Conservation (phyloP, 768 basidiomycete genomes). For the Suillus placidus region DNA sequence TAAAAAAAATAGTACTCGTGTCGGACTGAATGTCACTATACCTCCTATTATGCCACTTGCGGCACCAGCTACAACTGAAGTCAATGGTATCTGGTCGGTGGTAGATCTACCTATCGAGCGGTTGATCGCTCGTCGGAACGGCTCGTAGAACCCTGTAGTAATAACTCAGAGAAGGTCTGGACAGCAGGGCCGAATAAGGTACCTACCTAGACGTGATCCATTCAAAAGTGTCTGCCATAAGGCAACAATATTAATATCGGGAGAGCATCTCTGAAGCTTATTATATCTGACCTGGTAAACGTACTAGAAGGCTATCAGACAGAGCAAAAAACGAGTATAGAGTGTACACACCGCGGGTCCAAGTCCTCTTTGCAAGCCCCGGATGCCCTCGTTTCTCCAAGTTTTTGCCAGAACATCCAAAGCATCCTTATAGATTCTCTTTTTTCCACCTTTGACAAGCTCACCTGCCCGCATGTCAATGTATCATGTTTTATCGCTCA, state of each 20-base stretch:
- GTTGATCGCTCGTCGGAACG: conserved; percentile 77
- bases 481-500: neutral
- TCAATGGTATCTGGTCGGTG: conserved; percentile 68
- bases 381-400: conserved; percentile 84
- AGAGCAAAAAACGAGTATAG: conserved; percentile 15
- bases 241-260: neutral
- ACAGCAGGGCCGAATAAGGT: neutral
- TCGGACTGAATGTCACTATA: conserved; percentile 27
- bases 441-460: conserved; percentile 70
- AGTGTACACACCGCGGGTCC: conserved; percentile 71
- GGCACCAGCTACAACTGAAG: conserved; percentile 86
- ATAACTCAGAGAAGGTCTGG: conserved; percentile 14
- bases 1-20: neutral
- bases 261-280: too few species aligned
- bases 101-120: conserved; percentile 61
- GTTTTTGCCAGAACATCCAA: conserved; percentile 87
- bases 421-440: conserved; percentile 84
- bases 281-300: conserved; percentile 74
- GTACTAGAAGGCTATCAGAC: conserved; percentile 55
- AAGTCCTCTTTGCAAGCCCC: conserved; percentile 92
- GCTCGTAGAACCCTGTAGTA: conserved; percentile 90
- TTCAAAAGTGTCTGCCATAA: conserved; percentile 78
- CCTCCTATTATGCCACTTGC: conserved; percentile 90
- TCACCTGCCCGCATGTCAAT: conserved; percentile 47
- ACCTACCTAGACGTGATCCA: conserved; percentile 80